Evolutionary conservation across 441 rosid species (phyloP).

Genomic region (Viola pubescens): DNA sequence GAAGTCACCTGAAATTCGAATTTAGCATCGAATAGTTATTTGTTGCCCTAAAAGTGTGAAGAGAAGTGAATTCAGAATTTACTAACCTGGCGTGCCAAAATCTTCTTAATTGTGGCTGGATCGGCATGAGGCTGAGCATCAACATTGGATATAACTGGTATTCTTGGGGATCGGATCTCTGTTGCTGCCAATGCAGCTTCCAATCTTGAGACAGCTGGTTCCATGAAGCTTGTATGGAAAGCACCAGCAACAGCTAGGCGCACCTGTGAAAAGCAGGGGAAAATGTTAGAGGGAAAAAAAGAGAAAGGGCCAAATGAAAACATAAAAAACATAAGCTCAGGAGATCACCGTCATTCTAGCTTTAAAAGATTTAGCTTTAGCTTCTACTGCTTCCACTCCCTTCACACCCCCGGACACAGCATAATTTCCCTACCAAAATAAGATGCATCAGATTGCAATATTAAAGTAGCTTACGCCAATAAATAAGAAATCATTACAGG

Average conservation of each 20-base stretch:
- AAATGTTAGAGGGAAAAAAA: slow-evolving; percentile 10
- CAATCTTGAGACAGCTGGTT: slow-evolving; percentile 92
- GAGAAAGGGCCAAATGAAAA: neutral
- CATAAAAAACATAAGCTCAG: neutral
- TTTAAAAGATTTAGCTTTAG: slow-evolving; percentile 89
- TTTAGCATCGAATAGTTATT: slow-evolving; percentile 4
- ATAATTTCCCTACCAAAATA: slow-evolving; percentile 71
- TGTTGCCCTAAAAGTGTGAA: neutral
- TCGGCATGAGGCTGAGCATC: slow-evolving; percentile 93
- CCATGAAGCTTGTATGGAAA: slow-evolving; percentile 94
- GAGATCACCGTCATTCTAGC: slow-evolving; percentile 79
- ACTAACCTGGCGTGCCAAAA: slow-evolving; percentile 72
- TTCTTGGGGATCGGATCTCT: slow-evolving; percentile 63
- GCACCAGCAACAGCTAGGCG: slow-evolving; percentile 97
- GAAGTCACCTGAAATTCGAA: slow-evolving; percentile 60
- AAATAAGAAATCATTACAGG: neutral
- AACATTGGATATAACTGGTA: slow-evolving; percentile 95
- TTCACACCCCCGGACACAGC: slow-evolving; percentile 93
- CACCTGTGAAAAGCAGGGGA: slow-evolving; percentile 37
- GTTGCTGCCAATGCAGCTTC: slow-evolving; percentile 81
- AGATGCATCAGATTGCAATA: neutral
- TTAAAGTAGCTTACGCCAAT: neutral
- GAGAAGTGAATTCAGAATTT: neutral
- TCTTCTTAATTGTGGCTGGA: slow-evolving; percentile 79
- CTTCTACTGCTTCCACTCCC: slow-evolving; percentile 89